Evolutionary conservation across 805 yeast species (phyloP), one percentile per base, ranked within the genome.

Genomic region (Brettanomyces anomalus): DNA sequence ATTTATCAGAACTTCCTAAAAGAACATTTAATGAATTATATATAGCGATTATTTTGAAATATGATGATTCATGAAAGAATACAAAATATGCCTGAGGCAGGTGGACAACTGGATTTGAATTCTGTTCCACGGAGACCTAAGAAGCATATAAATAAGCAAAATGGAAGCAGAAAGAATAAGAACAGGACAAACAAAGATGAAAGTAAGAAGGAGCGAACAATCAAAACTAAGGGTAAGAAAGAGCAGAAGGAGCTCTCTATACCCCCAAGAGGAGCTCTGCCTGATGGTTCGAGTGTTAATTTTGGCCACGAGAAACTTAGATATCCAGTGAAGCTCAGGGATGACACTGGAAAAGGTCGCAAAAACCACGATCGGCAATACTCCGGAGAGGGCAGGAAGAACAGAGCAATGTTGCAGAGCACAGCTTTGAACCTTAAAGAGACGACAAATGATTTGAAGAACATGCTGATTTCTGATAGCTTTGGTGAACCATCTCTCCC

Each of bases 241-340:
- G 37, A 42, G 71, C 71, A 49, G 72, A 16, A 77, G 33, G 76
- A 77, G 43, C 52, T 49, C 35, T 59, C 57, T 39, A 56, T 52
- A 19, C 64, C 65, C 6, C 62, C 62, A 14, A 53, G 61, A 49
- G 53, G 53, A 47, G 58, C 48, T 66, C 49, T 52, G n/a, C 56
- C 58, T 10, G 56, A 57, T 34, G 58, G 57, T 18, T 39, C 50
- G n/a, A 35, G 50, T 18, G 61, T 55, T 38, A 50, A 54, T 37
- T 56, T 56, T 46, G 61, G 57, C 15, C 37, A 40, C 15, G 42
- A 45, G 4, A 24, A 24, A 11, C 28, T 24, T 24, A 24, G 10
- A 11, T 24, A 24, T 24, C 28, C 28, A 11, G 51, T 44, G 8
- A 41, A 43, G 33, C 45, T 46, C 43, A 42, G 43, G 32, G 44